Evolutionary conservation across 2,329 filamentous ascomycete genomes (phyloP).

Genomic region (Penicillium sp.): DNA sequence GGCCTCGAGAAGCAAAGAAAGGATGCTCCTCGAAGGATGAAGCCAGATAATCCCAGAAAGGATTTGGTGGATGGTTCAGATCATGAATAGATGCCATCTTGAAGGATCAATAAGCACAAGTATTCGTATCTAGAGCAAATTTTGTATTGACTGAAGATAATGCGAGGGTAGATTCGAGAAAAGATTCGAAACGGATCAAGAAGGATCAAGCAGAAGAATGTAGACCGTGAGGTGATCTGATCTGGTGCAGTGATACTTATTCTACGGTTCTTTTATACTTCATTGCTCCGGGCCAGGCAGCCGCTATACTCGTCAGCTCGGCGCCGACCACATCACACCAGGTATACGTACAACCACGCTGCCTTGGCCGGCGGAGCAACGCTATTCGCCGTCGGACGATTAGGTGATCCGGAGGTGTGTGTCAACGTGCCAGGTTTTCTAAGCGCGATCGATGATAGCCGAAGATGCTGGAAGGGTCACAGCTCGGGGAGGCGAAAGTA

Average conservation of each 20-base stretch:
- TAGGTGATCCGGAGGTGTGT: slow-evolving; percentile 1
- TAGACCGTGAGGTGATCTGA: slow-evolving; percentile 9
- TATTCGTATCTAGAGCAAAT: not conserved
- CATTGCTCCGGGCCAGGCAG: slow-evolving; percentile 8
- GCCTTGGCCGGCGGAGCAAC: slow-evolving; percentile 11
- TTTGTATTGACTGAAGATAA: not conserved
- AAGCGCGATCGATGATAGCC: slow-evolving; percentile 2
- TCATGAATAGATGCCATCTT: slow-evolving; percentile 57
- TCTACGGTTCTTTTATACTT: slow-evolving; percentile 13
- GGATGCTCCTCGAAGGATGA: slow-evolving; percentile 51
- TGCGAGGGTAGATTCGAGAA: not conserved
- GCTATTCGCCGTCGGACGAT: slow-evolving; percentile 9
- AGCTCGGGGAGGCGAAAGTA: slow-evolving; percentile 9
- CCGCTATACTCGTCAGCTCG: slow-evolving; percentile 4
- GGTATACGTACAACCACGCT: slow-evolving; percentile 18
- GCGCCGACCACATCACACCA: slow-evolving; percentile 5
- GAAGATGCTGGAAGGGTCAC: slow-evolving; percentile 1
- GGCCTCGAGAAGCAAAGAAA: slow-evolving; percentile 43
- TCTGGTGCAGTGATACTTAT: not conserved
- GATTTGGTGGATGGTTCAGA: slow-evolving; percentile 52
- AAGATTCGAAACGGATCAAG: not conserved
- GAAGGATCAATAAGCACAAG: slow-evolving; percentile 2
- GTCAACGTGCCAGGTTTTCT: not conserved
- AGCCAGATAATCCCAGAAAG: slow-evolving; percentile 59
- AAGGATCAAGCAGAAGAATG: not conserved